A percentile compares a stretch with the other conserved stretches of the same genome.
These are phyloP conservation scores for Rubus parviflorus DNA, from an alignment of 306 rosid genomes.

Conservation along the genomic window DNA sequence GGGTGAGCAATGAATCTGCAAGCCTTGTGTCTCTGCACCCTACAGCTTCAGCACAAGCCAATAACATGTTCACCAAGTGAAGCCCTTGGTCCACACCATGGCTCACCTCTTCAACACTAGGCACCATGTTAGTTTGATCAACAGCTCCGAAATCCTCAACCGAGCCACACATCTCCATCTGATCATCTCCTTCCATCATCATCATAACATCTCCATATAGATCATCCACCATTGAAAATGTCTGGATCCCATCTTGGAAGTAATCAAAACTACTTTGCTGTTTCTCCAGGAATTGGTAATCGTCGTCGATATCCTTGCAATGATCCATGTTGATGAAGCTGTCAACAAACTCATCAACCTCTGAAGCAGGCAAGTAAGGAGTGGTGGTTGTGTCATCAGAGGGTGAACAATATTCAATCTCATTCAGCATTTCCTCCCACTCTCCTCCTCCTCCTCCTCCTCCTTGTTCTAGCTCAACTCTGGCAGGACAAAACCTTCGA, in stretches of 20 bases:
- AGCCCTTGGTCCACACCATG: constrained; percentile 63
- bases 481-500: constrained; percentile 67
- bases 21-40: constrained; percentile 66
- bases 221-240: constrained; percentile 35
- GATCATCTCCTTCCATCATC: constrained; percentile 44
- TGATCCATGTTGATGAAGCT: constrained; percentile 78
- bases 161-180: constrained; percentile 28
- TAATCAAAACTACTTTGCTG: constrained; percentile 32
- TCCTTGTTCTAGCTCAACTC: constrained; percentile 63
- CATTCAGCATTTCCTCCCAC: constrained; percentile 42
- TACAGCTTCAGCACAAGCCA: constrained; percentile 84
- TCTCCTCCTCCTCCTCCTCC: constrained; percentile 31
- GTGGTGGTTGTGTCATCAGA: constrained; percentile 29
- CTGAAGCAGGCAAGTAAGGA: constrained; percentile 59
- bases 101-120: constrained; percentile 35
- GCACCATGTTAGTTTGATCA: constrained; percentile 18
- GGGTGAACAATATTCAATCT: constrained; percentile 38
- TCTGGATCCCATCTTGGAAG: constrained; percentile 30
- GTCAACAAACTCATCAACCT: constrained; percentile 68
- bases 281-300: constrained; percentile 33
- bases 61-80: constrained; percentile 65
- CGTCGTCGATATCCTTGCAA: constrained; percentile 27
- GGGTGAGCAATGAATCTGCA: constrained; percentile 49
- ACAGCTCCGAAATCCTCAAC: constrained; percentile 25
- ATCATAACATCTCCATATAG: constrained; percentile 29